A percentile compares a stretch with the other conserved stretches of the same genome.
Evolutionary conservation across 768 basidiomycete genomes (phyloP).

Genomic region (Amanita rubescens): DNA sequence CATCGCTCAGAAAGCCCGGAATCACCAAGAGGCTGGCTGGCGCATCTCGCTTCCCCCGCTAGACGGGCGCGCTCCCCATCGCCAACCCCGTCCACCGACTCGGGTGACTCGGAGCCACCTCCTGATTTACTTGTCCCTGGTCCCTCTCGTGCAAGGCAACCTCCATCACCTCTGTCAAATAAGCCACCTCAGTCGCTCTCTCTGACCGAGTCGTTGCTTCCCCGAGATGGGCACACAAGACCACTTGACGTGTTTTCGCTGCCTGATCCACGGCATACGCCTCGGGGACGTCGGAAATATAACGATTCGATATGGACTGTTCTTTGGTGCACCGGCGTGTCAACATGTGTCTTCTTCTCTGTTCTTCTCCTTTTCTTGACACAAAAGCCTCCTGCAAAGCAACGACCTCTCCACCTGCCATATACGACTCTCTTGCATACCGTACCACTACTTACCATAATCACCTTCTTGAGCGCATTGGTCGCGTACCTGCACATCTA

Average conservation of each 20-base stretch:
- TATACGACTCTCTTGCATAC: slow-evolving; percentile 73
- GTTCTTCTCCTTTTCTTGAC: slow-evolving; percentile 60
- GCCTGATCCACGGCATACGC: slow-evolving; percentile 67
- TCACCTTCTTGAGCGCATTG: slow-evolving; percentile 63
- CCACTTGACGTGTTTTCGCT: slow-evolving; percentile 68
- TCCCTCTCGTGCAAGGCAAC: slow-evolving; percentile 23
- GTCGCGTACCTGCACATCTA: slow-evolving; percentile 70
- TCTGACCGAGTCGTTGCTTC: slow-evolving; percentile 74
- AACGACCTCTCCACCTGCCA: slow-evolving; percentile 34
- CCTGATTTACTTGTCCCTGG: slow-evolving; percentile 33
- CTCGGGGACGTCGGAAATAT: slow-evolving; percentile 58
- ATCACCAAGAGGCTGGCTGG: slow-evolving; percentile 58
- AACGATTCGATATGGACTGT: slow-evolving; percentile 71
- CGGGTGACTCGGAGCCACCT: slow-evolving; percentile 34
- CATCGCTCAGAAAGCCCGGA: slow-evolving; percentile 24
- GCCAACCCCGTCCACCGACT: slow-evolving; percentile 36
- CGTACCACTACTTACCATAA: slow-evolving; percentile 65
- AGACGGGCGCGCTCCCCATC: slow-evolving; percentile 28
- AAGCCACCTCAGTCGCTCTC: slow-evolving; percentile 48
- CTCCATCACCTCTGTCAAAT: slow-evolving; percentile 34
- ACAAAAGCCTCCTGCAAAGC: slow-evolving; percentile 27
- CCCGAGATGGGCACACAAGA: slow-evolving; percentile 58
- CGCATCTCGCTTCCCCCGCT: slow-evolving; percentile 66
- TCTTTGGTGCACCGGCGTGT: slow-evolving; percentile 52
- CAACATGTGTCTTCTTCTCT: slow-evolving; percentile 54